Percentiles rank a stretch among this genome's conserved stretches.
Evolutionary conservation across 1,284 basidiomycete genomes (phyloP).

Genomic region (Ustilago tritici): DNA sequence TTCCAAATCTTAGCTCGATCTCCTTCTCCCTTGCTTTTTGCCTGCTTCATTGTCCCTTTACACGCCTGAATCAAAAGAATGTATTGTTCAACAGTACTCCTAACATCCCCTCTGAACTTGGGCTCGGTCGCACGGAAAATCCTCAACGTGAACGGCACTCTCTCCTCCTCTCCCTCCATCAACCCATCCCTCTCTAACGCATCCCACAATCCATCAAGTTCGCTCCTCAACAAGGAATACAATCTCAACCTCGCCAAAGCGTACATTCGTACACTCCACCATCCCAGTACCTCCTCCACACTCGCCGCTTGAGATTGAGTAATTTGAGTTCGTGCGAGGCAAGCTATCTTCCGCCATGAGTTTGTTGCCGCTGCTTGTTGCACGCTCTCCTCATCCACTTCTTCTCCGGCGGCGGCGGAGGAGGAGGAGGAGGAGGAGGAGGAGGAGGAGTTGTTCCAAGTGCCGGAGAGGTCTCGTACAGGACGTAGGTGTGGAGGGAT

Average conservation of each 20-base stretch:
- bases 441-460: slow-evolving; percentile 20
- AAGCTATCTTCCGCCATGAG: slow-evolving; percentile 46
- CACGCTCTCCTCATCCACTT: slow-evolving; percentile 12
- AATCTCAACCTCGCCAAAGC: slow-evolving; percentile 40
- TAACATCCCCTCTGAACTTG: slow-evolving; percentile 17
- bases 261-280: slow-evolving; percentile 52
- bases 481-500: slow-evolving; percentile 41
- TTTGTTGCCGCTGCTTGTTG: slow-evolving; percentile 23
- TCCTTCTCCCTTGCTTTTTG: neutral
- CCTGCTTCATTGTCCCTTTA: neutral
- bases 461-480: slow-evolving; percentile 33
- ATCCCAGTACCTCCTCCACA: slow-evolving; percentile 21
- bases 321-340: slow-evolving; percentile 19
- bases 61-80: slow-evolving; percentile 16
- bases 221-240: slow-evolving; percentile 38
- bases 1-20: slow-evolving; percentile 22
- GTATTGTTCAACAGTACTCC: slow-evolving; percentile 20
- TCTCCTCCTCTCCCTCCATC: neutral
- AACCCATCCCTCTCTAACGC: slow-evolving; percentile 7
- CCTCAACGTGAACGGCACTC: slow-evolving; percentile 33
- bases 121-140: slow-evolving; percentile 36
- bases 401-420: neutral
- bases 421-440: neutral
- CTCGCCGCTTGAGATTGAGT: neutral
- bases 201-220: slow-evolving; percentile 38